Conservation (phyloP, 2,329 filamentous ascomycete genomes). For the Chalaropsis ovoidea region DNA sequence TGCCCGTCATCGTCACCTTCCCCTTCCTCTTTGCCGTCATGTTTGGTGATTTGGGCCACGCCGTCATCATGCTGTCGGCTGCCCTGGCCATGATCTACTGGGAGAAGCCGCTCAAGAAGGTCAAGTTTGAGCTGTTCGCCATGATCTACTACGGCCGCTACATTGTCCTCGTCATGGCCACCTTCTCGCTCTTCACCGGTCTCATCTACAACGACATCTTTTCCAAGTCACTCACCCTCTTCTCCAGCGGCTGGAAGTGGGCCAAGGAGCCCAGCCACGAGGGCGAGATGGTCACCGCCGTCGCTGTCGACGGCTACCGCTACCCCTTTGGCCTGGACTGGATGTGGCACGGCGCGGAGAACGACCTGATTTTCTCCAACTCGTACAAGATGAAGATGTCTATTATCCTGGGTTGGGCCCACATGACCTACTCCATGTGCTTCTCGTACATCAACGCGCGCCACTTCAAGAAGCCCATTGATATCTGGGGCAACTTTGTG, state of each 20-base stretch:
- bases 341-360: constrained; percentile 94
- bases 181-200: constrained; percentile 95
- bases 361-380: constrained; percentile 91
- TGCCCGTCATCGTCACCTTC: constrained; percentile 93
- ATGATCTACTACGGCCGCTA: constrained; percentile 99
- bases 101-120: constrained; percentile 87
- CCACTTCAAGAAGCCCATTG: constrained; percentile 88
- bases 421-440: constrained; percentile 98
- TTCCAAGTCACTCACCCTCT: constrained; percentile 82
- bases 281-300: constrained; percentile 54
- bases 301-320: constrained; percentile 63
- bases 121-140: constrained; percentile 83
- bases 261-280: constrained; percentile 48
- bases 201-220: constrained; percentile 97
- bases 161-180: constrained; percentile 95
- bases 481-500: constrained; percentile 95
- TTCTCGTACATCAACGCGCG: constrained; percentile 86
- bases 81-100: constrained; percentile 92
- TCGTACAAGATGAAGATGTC: constrained; percentile 99
- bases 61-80: constrained; percentile 73
- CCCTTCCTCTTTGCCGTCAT: constrained; percentile 99
- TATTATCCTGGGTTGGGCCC: constrained; percentile 91
- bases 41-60: constrained; percentile 97
- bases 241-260: constrained; percentile 83
- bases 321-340: constrained; percentile 95